Conservation (phyloP, 176 grass and related monocot species). For the Avena eriantha region DNA sequence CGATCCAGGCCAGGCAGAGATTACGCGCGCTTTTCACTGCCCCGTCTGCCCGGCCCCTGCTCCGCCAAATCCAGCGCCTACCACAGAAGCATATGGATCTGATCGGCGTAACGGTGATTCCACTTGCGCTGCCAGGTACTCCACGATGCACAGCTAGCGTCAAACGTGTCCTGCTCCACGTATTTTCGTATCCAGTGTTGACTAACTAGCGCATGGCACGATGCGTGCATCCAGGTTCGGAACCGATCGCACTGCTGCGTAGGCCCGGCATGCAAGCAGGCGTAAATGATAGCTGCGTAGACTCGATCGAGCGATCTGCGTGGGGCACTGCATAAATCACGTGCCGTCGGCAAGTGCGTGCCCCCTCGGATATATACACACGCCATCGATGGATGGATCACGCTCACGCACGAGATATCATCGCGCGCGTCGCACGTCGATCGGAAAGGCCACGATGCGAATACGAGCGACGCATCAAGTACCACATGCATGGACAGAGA, state of each 20-base stretch:
- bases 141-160: neutral
- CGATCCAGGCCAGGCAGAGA: neutral
- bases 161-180: neutral
- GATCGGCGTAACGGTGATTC: neutral
- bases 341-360: neutral
- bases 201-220: neutral
- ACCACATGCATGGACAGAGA: too few species aligned
- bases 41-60: neutral
- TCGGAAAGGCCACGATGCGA: neutral
- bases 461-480: too few species aligned
- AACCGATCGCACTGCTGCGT: constrained; percentile 14
- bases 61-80: neutral
- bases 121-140: neutral
- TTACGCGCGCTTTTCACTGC: neutral
- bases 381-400: neutral
- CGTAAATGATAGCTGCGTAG: constrained; percentile 14
- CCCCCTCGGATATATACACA: neutral
- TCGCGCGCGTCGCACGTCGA: neutral
- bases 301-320: neutral
- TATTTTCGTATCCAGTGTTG: neutral
- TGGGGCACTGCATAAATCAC: neutral
- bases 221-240: neutral
- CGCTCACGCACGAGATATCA: neutral
- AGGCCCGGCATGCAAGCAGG: neutral
- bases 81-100: neutral